Base-by-base conservation (phyloP, 208 protist genomes). In the Trichomonas vaginalis region DNA sequence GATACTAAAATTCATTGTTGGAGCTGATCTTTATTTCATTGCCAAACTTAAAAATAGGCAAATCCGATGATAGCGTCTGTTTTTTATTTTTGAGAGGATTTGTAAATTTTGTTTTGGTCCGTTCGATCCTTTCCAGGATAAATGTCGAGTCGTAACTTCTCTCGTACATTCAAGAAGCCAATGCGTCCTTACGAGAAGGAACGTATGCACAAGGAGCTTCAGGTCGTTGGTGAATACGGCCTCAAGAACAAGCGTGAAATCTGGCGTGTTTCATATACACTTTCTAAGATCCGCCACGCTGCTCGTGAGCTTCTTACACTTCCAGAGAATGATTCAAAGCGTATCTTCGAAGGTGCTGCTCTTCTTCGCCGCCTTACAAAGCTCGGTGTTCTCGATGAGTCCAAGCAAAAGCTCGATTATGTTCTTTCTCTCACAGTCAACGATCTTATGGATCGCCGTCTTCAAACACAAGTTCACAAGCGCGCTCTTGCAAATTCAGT, bases 101-200 rank as follows among this genome's bases (percentile, higher is more conserved):
- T n/a, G n/a, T n/a, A n/a, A n/a, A n/a, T n/a, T n/a, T n/a, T n/a
- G 56, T 70, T 70, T 70, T 70, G 56, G 56, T 70, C 56, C 56
- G 17, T 48, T 45, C 45, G n/a, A n/a, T n/a, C 47, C 47, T 88
- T 88, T n/a, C n/a, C n/a, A 88, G 0, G 35, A 2, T 88, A 37
- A 92, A 92, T 92, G 86, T 48, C 86, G 32, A 92, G 86, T 97
- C 98, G 98, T 97, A 98, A 98, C 97, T 98, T 98, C 97, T 98
- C 98, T 96, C 99, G 99, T 96, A 98, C 99, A 95, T 98, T 96
- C 96, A 98, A 98, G 97, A 98, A 98, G 62, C 99, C 99, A 88
- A 98, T 98, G 96, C 99, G 99, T 97, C 99, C 99, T 96, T 99
- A 99, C 97, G 99, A 99, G 97, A 99, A 99, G 98, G 99, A 99